Evolutionary conservation across 371 early-diverging fungal species (phyloP), one percentile per base, ranked within the genome.

Genomic region (Phascolomyces articulosus): DNA sequence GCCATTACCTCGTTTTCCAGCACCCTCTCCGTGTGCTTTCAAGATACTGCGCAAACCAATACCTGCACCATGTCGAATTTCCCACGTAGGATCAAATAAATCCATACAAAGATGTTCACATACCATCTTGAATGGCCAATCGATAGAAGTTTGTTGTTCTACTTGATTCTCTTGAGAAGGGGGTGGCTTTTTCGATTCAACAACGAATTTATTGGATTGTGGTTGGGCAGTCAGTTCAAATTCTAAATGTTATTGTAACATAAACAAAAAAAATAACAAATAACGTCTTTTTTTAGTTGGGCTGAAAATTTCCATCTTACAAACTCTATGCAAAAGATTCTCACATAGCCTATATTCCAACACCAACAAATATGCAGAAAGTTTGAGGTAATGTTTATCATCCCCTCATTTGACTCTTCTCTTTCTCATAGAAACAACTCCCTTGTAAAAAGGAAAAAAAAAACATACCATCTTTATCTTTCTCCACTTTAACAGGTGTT

Each of bases 41-140:
- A 98, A 67, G 26, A 98, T 85, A 60, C 93, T 94, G 16, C 96
- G 90, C 38, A 98, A 73, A 1, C 97, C 99, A 68, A 98, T 90
- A 4, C 93, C 96, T 2, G 99, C 98, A 31, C 99, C 99, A 68
- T 98, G 99, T 8, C 99, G 87, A 21, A 94, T 85, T 67, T 96
- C 95, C 99, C 99, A 98, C n/a, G 77, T 62, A 1, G 95, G 90
- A 61, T 94, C 92, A 69, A 96, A 96, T 44, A 98, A 81, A 75
- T 97, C 96, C 68, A 95, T 82, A 66, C 90, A 92, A 16, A 98
- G 83, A 59, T 94, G 87, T 58, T 96, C 96, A 65, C 93, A 95
- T 0, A 97, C 79, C 55, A 91, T 89, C 63, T 93, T 94, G 69
- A 98, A 97, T 16, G 96, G 93, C 98, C 98, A 98, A 66, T 93